Percentiles rank a stretch among this genome's conserved stretches.
Evolutionary conservation across 2,329 filamentous ascomycete species (phyloP).

Genomic region (Fonsecaea multimorphosa): DNA sequence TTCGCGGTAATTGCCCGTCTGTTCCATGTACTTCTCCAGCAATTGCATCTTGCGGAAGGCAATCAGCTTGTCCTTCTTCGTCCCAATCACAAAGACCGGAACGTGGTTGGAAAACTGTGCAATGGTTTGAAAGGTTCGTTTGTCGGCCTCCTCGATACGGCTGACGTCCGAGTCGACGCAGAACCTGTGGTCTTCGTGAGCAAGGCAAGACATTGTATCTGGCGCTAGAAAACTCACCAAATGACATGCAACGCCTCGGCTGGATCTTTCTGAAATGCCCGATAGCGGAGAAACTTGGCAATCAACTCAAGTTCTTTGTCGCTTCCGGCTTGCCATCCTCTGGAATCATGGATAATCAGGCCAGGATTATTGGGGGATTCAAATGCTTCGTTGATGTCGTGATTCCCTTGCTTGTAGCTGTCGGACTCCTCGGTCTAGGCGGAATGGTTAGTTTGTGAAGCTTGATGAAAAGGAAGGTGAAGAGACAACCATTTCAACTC

Average conservation of each 20-base stretch:
- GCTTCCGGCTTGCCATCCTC: slow-evolving; percentile 46
- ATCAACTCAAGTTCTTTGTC: slow-evolving; percentile 44
- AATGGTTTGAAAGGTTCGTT: slow-evolving; percentile 43
- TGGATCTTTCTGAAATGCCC: slow-evolving; percentile 42
- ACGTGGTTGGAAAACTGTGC: slow-evolving; percentile 44
- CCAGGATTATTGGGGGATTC: slow-evolving; percentile 44
- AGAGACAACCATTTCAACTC: slow-evolving; percentile 41
- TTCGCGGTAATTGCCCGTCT: slow-evolving; percentile 38
- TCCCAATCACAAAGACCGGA: slow-evolving; percentile 45
- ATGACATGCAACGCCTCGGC: slow-evolving; percentile 44
- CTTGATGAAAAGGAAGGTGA: slow-evolving; percentile 37
- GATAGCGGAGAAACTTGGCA: slow-evolving; percentile 43
- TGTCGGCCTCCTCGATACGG: slow-evolving; percentile 45
- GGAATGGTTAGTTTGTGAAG: slow-evolving; percentile 16
- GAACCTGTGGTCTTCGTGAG: slow-evolving; percentile 39
- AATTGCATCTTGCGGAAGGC: slow-evolving; percentile 39
- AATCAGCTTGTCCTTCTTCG: slow-evolving; percentile 45
- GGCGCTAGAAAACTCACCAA: slow-evolving; percentile 36
- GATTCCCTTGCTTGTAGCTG: slow-evolving; percentile 41
- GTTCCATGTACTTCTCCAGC: slow-evolving; percentile 36
- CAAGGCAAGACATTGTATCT: not conserved
- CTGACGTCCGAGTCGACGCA: slow-evolving; percentile 46
- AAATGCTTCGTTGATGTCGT: slow-evolving; percentile 45
- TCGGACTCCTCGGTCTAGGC: slow-evolving; percentile 38
- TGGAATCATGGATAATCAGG: slow-evolving; percentile 46